Evolutionary conservation across 495 filamentous ascomycete species (phyloP), one percentile per base, ranked within the genome.

Genomic region (Xylaria grammica): DNA sequence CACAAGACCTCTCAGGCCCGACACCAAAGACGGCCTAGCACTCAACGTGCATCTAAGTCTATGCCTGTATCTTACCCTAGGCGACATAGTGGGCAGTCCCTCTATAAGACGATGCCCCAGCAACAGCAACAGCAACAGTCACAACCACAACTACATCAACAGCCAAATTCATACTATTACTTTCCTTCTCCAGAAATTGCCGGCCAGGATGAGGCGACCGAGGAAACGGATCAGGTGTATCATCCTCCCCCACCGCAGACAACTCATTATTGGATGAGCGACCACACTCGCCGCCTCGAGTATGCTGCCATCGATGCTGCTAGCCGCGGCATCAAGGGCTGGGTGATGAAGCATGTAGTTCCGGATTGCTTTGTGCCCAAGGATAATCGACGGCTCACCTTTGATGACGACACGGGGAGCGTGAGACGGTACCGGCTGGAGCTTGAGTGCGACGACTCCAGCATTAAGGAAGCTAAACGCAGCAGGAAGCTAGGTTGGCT

Each of bases 241-340:
- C 70, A 75, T 34, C 72, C 72, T 26, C 70, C 75, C 0, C 84
- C 82, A 4, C 84, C 84, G 20, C 77, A 82, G 51, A 86, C 83
- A n/a, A 80, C 79, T 1, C 81, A 84, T 54, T 86, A 86, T 67
- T 86, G 83, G 83, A 85, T 81, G 3, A 84, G 80, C 58, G 82
- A 85, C 65, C 74, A 77, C 44, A 85, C 83, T 4, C 78, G 84
- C 10, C 68, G 82, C 17, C 71, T 84, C 6, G 84, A 86, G 67
- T 86, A 86, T 69, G 84, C 84, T 1, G 84, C 84, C 22, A 86
- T 86, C 51, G 84, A 86, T 60, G 82, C 83, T 1, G 84, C 84
- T 3, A 78, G 76, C 34, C 74, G 74, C 38, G 84, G 84, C 5
- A 71, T 86, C 8, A 76, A 78, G 56, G 84, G 84, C 6, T 86